Percentiles rank a stretch among this genome's conserved stretches.
These are phyloP conservation scores for Cordyceps tenuipes DNA, from an alignment of 2,329 filamentous ascomycete genomes.

Conservation along the genomic window DNA sequence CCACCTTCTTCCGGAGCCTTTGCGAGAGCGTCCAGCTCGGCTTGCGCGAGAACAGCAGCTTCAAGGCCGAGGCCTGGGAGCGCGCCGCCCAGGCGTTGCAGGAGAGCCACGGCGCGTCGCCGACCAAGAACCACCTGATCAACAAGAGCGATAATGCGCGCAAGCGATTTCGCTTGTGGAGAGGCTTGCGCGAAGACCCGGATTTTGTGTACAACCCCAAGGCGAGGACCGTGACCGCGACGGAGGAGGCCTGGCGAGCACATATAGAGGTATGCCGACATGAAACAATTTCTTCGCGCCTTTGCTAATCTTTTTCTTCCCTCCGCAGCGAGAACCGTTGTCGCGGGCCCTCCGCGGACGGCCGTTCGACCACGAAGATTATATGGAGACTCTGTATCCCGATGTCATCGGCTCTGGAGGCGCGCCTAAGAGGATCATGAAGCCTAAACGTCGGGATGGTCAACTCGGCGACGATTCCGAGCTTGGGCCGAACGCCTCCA, in stretches of 20 bases:
- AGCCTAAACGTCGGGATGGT: slow-evolving; percentile 42
- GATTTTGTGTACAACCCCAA: slow-evolving; percentile 47
- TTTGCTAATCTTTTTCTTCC: slow-evolving; percentile 14
- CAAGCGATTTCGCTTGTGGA: slow-evolving; percentile 55
- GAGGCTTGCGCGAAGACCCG: slow-evolving; percentile 48
- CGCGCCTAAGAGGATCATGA: slow-evolving; percentile 51
- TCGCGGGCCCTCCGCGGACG: slow-evolving; percentile 48
- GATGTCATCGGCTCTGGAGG: slow-evolving; percentile 53
- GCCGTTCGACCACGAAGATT: slow-evolving; percentile 53
- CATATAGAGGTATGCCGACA: slow-evolving; percentile 42
- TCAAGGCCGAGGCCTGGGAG: slow-evolving; percentile 55
- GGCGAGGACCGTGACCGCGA: slow-evolving; percentile 44
- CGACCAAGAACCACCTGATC: slow-evolving; percentile 53
- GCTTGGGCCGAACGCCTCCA: slow-evolving; percentile 39
- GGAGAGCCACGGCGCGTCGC: slow-evolving; percentile 46
- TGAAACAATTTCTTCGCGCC: not conserved
- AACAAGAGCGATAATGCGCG: slow-evolving; percentile 57
- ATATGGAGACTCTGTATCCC: slow-evolving; percentile 52
- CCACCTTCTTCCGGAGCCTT: slow-evolving; percentile 52
- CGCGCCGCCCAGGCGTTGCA: slow-evolving; percentile 46
- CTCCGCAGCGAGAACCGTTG: slow-evolving; percentile 44
- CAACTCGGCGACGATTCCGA: slow-evolving; percentile 38
- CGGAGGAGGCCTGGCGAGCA: slow-evolving; percentile 47
- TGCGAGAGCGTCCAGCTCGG: slow-evolving; percentile 51
- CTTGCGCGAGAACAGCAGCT: slow-evolving; percentile 49